Conservation (phyloP, 2,329 filamentous ascomycete species). For the Colletotrichum caudatum region DNA sequence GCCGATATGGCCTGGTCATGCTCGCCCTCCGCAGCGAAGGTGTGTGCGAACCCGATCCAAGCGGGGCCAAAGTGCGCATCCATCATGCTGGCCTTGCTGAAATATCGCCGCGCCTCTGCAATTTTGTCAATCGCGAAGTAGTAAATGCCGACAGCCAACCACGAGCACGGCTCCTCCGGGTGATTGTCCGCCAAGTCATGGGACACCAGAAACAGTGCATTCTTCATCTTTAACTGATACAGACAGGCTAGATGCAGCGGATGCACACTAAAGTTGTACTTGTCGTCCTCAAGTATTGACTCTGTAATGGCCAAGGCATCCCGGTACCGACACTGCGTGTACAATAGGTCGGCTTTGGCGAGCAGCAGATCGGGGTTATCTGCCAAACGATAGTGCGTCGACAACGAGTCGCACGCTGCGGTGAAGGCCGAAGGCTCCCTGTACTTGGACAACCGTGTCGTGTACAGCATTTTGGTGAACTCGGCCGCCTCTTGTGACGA, state of each 20-base stretch:
- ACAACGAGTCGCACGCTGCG: constrained; percentile 87
- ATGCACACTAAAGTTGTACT: constrained; percentile 89
- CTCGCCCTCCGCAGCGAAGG: constrained; percentile 96
- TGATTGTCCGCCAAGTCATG: constrained; percentile 94
- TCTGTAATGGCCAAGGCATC: constrained; percentile 88
- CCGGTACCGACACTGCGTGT: constrained; percentile 93
- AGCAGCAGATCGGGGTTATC: constrained; percentile 91
- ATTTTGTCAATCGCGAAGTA: constrained; percentile 92
- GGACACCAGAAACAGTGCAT: constrained; percentile 89
- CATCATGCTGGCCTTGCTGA: constrained; percentile 97
- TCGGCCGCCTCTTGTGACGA: constrained; percentile 87
- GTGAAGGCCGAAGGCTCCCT: constrained; percentile 86
- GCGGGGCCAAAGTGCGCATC: constrained; percentile 96
- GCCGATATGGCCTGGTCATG: constrained; percentile 98
- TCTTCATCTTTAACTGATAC: constrained; percentile 87
- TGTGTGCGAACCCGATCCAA: constrained; percentile 99
- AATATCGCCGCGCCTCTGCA: constrained; percentile 93
- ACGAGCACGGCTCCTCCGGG: constrained; percentile 90
- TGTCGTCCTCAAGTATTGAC: constrained; percentile 83
- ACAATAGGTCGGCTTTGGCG: constrained; percentile 89
- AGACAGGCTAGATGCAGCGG: constrained; percentile 93
- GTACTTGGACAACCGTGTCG: constrained; percentile 94
- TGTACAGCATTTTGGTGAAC: constrained; percentile 97
- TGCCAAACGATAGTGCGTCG: constrained; percentile 90
- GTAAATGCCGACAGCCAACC: constrained; percentile 95